Percentiles rank a stretch among this genome's conserved stretches.
phyloP scores from a whole-genome alignment of 805 yeast species.

The Torulaspora microellipsoides region DNA sequence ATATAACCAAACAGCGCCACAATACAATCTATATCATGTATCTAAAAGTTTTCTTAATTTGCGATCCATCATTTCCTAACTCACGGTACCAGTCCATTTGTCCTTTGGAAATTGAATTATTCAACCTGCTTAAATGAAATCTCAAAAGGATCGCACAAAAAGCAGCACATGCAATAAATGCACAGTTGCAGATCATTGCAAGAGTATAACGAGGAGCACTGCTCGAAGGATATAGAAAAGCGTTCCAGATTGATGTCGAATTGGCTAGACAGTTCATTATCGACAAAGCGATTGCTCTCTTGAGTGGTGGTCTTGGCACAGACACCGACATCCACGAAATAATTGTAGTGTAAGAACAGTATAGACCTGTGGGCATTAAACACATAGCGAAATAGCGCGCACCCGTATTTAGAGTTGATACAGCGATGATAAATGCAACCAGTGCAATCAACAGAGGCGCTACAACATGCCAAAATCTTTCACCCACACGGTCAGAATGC shows the following conservation, averaged over 20 bases:
- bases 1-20: not conserved
- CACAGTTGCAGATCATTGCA: slow-evolving; percentile 48
- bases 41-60: slow-evolving; percentile 43
- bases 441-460: slow-evolving; percentile 41
- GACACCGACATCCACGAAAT: slow-evolving; percentile 54
- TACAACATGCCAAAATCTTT: slow-evolving; percentile 48
- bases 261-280: slow-evolving; percentile 53
- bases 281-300: slow-evolving; percentile 55
- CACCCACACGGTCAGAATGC: slow-evolving; percentile 54
- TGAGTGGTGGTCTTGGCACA: slow-evolving; percentile 54
- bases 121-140: slow-evolving; percentile 37
- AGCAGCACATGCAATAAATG: slow-evolving; percentile 41
- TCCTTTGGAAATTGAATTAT: slow-evolving; percentile 41
- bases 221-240: slow-evolving; percentile 45
- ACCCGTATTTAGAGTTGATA: slow-evolving; percentile 48
- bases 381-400: slow-evolving; percentile 59
- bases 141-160: slow-evolving; percentile 38
- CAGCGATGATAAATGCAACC: slow-evolving; percentile 39
- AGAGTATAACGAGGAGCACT: slow-evolving; percentile 44
- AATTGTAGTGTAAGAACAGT: slow-evolving; percentile 49
- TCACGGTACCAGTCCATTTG: slow-evolving; percentile 49
- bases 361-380: slow-evolving; percentile 52
- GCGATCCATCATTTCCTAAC: slow-evolving; percentile 44
- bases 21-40: slow-evolving; percentile 21
- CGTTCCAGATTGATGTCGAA: slow-evolving; percentile 53